Percentiles rank a stretch among this genome's conserved stretches.
Evolutionary conservation across 495 filamentous ascomycete species (phyloP).

Genomic region (Umbilicaria muhlenbergii): DNA sequence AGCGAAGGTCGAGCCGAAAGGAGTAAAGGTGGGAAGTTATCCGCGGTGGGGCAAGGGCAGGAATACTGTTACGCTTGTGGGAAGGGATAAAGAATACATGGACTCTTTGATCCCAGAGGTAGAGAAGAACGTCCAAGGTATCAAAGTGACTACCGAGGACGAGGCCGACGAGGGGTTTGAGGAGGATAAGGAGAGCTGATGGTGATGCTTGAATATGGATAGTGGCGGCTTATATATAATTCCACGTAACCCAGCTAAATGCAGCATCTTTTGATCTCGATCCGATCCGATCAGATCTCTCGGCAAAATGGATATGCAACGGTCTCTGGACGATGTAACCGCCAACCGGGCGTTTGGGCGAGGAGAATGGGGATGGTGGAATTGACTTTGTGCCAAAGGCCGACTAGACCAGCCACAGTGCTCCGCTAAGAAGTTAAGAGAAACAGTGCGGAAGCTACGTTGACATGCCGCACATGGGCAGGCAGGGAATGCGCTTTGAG

Average conservation of each 20-base stretch:
- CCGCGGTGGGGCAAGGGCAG: slow-evolving; percentile 76
- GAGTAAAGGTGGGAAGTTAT: slow-evolving; percentile 94
- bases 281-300: no score
- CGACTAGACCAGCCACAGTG: not conserved
- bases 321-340: no score
- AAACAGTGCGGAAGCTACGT: not conserved
- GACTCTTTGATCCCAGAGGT: slow-evolving; percentile 45
- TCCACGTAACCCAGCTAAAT: no score
- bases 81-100: slow-evolving; percentile 46
- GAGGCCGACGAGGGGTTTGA: slow-evolving; percentile 35
- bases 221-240: no score
- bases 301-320: no score
- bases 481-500: no score
- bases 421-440: no score
- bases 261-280: no score
- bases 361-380: no score
- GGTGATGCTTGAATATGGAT: no score
- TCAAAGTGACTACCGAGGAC: slow-evolving; percentile 37
- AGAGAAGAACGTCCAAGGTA: slow-evolving; percentile 43
- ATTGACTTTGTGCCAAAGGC: no score
- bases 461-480: slow-evolving; percentile 2
- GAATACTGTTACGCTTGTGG: slow-evolving; percentile 88
- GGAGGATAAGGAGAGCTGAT: slow-evolving; percentile 3
- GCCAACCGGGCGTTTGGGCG: no score
- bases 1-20: slow-evolving; percentile 46